Percentiles rank a stretch among this genome's conserved stretches.
Conservation (phyloP, 176 grass and related monocot species). For the Eremochloa ophiuroides region DNA sequence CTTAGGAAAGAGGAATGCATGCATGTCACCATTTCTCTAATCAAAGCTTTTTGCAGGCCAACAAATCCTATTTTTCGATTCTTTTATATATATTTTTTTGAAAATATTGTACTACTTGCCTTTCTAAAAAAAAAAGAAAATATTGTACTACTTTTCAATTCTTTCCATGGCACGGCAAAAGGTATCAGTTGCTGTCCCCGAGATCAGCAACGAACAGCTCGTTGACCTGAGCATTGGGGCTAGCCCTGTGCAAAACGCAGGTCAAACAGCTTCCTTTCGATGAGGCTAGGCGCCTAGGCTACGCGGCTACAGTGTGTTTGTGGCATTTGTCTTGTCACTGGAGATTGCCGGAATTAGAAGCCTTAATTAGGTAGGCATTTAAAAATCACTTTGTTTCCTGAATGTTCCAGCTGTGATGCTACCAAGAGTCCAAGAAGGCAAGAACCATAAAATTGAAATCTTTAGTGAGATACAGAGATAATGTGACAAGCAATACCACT, state of each 20-base stretch:
- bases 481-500: too few relatives aligned
- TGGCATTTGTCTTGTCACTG: not conserved
- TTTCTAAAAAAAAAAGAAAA: too few relatives aligned
- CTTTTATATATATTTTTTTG: not conserved
- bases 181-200: constrained; percentile 3
- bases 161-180: not conserved
- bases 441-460: not conserved
- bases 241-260: not conserved
- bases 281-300: not conserved
- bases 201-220: not conserved
- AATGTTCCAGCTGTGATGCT: not conserved
- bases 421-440: not conserved
- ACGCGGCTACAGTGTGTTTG: not conserved
- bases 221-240: constrained; percentile 1
- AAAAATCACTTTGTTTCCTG: not conserved
- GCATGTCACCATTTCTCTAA: not conserved
- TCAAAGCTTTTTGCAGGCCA: not conserved
- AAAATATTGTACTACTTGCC: not conserved
- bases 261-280: not conserved
- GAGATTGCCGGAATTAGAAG: not conserved
- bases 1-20: not conserved
- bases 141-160: not conserved
- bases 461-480: too few relatives aligned
- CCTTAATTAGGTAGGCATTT: not conserved
- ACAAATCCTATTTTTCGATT: not conserved